Base-by-base conservation (phyloP, 2,329 filamentous ascomycete genomes). In the Colletotrichum lupini region DNA sequence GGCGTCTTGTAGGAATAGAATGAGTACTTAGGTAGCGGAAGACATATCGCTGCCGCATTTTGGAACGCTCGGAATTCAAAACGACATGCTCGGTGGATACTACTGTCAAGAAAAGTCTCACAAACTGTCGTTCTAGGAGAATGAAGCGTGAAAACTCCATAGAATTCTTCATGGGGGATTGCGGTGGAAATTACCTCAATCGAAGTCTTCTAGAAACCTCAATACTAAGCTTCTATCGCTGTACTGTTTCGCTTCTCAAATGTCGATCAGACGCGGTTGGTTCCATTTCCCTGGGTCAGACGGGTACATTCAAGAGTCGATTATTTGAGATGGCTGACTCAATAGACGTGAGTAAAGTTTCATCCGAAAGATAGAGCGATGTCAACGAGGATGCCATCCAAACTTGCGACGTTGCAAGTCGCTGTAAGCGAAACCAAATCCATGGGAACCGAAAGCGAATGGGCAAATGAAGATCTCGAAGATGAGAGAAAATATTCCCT, bases 1-100 rank as follows among this genome's bases (percentile, higher is more conserved):
- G 22, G 49, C 49, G 6, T 60, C 73, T 7, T 73, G 71, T 28
- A 68, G 63, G 9, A 55, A 28, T 6, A 62, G 49, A 5, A 74
- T 58, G 66, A 42, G 37, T 42, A 6, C 37, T 42, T 42, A 42
- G 37, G 9, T 12, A 12, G 30, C 30, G 2, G 30, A 35, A 35
- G 32, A 3, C 11, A 35, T 0, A 12, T 35, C 32, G 11, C 11
- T 35, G 32, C 4, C 32, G 32, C 32, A 35, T 35, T 35, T 12
- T 5, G 11, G 32, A 12, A 1, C 32, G 4, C 32, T 5, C 32
- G 32, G 32, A 35, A 12, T 1, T 35, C 9, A 11, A 12, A 35
- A 35, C 32, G 11, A 12, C 11, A 35, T 35, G 4, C 32, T 35
- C 32, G 30, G 8, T 32, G 30, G 30, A 32, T 32, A 32, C 2